These are phyloP conservation scores for Aegilops sharonensis DNA, from an alignment of 176 grass and related monocot species.

Conservation along the genomic window DNA sequence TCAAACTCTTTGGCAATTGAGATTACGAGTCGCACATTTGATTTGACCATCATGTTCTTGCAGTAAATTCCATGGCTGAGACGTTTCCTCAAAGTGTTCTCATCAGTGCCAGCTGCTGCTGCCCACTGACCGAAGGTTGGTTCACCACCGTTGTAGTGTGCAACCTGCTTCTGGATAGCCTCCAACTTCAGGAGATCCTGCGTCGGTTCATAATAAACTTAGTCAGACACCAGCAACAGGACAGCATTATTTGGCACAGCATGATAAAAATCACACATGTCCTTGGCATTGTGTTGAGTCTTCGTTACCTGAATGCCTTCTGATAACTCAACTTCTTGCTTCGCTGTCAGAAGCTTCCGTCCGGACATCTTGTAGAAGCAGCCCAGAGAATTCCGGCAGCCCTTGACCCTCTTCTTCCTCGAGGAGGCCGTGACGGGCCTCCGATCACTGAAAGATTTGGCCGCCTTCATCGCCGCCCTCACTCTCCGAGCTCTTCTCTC, in stretches of 20 bases:
- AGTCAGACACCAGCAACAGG: not conserved
- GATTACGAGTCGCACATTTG: conserved; percentile 83
- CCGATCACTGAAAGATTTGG: conserved; percentile 25
- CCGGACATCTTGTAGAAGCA: conserved; percentile 53
- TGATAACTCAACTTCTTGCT: conserved; percentile 73
- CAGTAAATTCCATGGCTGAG: conserved; percentile 60
- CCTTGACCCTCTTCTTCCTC: conserved; percentile 54
- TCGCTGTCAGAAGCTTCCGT: conserved; percentile 57
- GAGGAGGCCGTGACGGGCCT: conserved; percentile 23
- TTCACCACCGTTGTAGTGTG: conserved; percentile 40
- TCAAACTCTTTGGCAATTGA: conserved; percentile 81
- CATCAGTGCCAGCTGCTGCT: conserved; percentile 55
- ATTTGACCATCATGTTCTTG: conserved; percentile 82
- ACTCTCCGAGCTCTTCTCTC: conserved; percentile 77
- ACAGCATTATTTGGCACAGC: not conserved
- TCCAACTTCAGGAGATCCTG: conserved; percentile 83
- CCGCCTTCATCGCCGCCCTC: conserved; percentile 48
- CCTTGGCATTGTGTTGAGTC: not conserved
- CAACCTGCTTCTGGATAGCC: conserved; percentile 43
- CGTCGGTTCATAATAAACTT: conserved; percentile 25
- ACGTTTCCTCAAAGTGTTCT: conserved; percentile 46
- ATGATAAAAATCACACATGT: not conserved
- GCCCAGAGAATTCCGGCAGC: conserved; percentile 52
- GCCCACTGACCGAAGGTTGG: conserved; percentile 86
- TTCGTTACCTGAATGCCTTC: conserved; percentile 71